These are phyloP conservation scores for Leccinum disarticulatum DNA, from an alignment of 768 basidiomycete genomes.

Conservation along the genomic window DNA sequence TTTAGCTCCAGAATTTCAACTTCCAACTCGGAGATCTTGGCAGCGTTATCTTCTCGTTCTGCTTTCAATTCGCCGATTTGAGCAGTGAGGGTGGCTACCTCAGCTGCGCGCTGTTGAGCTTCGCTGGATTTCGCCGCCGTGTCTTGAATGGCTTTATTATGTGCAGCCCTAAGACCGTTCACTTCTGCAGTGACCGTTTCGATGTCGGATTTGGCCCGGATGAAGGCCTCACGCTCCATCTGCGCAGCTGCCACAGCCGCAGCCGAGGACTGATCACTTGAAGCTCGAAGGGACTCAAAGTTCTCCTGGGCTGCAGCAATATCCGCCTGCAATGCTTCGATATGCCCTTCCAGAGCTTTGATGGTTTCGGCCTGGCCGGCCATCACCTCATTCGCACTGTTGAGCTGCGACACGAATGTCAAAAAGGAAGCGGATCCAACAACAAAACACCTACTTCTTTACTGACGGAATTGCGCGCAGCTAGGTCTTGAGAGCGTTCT, in stretches of 20 bases:
- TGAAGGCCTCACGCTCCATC: conserved; percentile 60
- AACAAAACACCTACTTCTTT: conserved; percentile 46
- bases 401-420: conserved; percentile 43
- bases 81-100: conserved; percentile 42
- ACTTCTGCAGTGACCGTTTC: conserved; percentile 53
- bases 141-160: conserved; percentile 49
- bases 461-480: conserved; percentile 42
- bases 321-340: conserved; percentile 51
- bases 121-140: conserved; percentile 44
- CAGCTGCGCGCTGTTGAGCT: conserved; percentile 47
- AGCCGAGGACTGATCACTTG: conserved; percentile 43
- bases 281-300: conserved; percentile 48
- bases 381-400: conserved; percentile 42
- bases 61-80: conserved; percentile 53
- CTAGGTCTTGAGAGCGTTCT: conserved; percentile 25
- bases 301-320: conserved; percentile 50
- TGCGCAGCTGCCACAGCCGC: conserved; percentile 52
- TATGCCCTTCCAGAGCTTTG: conserved; percentile 48
- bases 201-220: conserved; percentile 63
- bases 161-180: conserved; percentile 49
- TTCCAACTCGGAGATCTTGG: conserved; percentile 78
- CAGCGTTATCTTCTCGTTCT: conserved; percentile 70
- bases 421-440: neutral
- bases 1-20: conserved; percentile 76
- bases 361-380: conserved; percentile 46